Evolutionary conservation across 257 asterid species (phyloP), one percentile per base, ranked within the genome.

Genomic region (Plantago elongata): DNA sequence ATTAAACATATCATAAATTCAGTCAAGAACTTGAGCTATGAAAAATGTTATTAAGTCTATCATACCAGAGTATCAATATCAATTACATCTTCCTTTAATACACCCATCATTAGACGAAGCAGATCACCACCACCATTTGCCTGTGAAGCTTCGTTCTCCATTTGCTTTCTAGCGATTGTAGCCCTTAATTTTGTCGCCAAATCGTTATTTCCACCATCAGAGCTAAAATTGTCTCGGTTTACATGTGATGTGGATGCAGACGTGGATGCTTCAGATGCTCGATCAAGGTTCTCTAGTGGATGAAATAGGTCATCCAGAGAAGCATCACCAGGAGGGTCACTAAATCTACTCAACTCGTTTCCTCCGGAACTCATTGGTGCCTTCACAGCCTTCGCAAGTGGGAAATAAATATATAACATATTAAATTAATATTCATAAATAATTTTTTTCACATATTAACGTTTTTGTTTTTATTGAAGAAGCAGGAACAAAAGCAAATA

Each of bases 321-420:
- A 63, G 97, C 92, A 75, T 93, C 99, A 65, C 84, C 96, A 16
- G 99, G 97, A 66, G 95, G 78, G 68, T 93, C 97, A 81, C 97
- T 89, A 77, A 89, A 93, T 74, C 80, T 87, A 64, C 87, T 89
- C 58, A 93, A 88, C 74, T 87, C 99, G 57, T 82, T 82, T 63
- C 75, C 88, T 66, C 79, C 81, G 11, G 83, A 68, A 69, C 49
- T 54, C 46, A 72, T 43, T 61, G 86, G 68, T 69, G 80, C 79
- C 83, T 82, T 84, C 63, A 80, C 79, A 76, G 75, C 81, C 96
- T 87, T 61, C 69, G 79, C 45, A 67, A 73, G 57, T 40, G 61
- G 75, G 43, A 67, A 66, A 43, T 43, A 46, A 54, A 17, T 49
- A 15, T 27, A 38, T 60, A 13, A 34, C 13, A 34, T 34, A 34